These are phyloP conservation scores for Streptanthus diversifolius DNA, from an alignment of 345 rosid species.

Conservation along the genomic window DNA sequence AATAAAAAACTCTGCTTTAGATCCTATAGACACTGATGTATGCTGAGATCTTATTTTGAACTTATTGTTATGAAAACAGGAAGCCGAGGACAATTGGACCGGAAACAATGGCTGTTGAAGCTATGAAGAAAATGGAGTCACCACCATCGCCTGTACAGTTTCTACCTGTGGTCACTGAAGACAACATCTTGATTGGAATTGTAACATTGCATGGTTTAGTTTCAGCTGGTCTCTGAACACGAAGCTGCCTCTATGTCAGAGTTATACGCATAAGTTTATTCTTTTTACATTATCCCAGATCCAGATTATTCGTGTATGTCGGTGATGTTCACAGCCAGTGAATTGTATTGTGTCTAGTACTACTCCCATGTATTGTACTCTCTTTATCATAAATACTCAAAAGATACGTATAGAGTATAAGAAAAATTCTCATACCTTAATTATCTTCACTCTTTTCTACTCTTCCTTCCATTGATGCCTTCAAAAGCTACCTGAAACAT, in stretches of 20 bases:
- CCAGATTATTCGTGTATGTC: constrained; percentile 13
- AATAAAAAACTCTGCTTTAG: neutral
- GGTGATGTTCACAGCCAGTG: neutral
- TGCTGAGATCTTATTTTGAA: neutral
- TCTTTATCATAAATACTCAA: constrained; percentile 7
- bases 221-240: constrained; percentile 70
- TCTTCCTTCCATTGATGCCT: neutral
- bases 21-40: neutral
- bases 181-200: constrained; percentile 73
- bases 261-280: constrained; percentile 20
- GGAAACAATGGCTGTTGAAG: constrained; percentile 98
- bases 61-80: constrained; percentile 41
- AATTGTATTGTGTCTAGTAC: constrained; percentile 14
- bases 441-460: neutral
- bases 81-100: constrained; percentile 77
- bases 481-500: neutral
- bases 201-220: constrained; percentile 94
- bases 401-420: constrained; percentile 15
- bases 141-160: constrained; percentile 98
- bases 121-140: constrained; percentile 95
- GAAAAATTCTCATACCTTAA: neutral
- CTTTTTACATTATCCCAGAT: constrained; percentile 8
- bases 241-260: constrained; percentile 4
- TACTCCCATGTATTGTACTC: constrained; percentile 11
- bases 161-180: constrained; percentile 66